Base-by-base conservation (phyloP, 345 rosid genomes). In the Murraya koenigii region DNA sequence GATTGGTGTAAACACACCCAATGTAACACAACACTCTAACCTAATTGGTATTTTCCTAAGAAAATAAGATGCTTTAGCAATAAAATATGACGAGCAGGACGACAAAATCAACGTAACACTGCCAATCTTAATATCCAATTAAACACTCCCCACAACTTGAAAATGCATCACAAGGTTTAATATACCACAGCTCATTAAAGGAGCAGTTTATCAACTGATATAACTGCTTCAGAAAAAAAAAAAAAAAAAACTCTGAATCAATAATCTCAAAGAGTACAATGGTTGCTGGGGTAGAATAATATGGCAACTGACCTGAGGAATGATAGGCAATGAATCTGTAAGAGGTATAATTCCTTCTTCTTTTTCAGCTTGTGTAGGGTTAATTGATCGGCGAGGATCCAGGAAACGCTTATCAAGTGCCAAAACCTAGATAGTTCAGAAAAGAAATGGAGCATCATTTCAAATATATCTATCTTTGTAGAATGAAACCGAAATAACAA, bases 261-360 rank as follows among this genome's bases (percentile, higher is more conserved):
- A 8, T 25, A 23, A 36, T 32, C 32, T 38, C 13, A 38, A 56
- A 4, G 6, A 30, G 25, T 3, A 33, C 1, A 28, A 1, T 26
- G 15, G 20, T 44, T 33, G 23, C 39, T 35, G 23, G 66, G 28
- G 61, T n/a, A 52, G 61, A 80, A 52, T 52, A 52, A 75, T 26
- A 78, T n/a, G 74, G 56, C 38, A 75, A 76, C 83, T 74, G 83
- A 92, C 99, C 97, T 96, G 97, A 84, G 97, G 95, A 82, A 89
- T 88, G 73, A 96, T 90, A 69, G 98, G 98, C 87, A 96, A 80
- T 22, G 95, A 84, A 89, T 96, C 98, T 0, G 95, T 90, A 56
- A 96, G 94, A 28, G 99, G 97, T 76, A 96, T 84, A 64, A 92
- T 84, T 82, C 98, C 99, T 87, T 96, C 98, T 88, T 96, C 99